Evolutionary conservation across 257 asterid species (phyloP), one percentile per base, ranked within the genome.

Genomic region (Paraleonurus japonicus): DNA sequence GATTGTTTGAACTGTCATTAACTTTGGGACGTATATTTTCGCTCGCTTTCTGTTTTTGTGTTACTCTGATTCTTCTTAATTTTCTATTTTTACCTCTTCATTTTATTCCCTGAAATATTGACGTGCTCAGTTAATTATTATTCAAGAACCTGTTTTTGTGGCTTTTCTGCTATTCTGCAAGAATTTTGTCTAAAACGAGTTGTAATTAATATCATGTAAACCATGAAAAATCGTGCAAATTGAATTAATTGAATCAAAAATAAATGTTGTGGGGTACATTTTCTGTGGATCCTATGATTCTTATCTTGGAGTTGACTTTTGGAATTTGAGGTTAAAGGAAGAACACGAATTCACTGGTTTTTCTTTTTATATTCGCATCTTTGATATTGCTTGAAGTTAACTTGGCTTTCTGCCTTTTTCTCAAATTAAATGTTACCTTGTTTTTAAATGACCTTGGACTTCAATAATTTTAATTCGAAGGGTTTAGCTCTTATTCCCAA

Each of bases 1-100:
- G 45, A 39, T 54, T 35, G 61, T 19, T 8, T 30, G 59, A 69
- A 43, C 55, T 58, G 33, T 65, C 76, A 45, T 11, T 59, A 15
- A 74, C 68, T 71, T 55, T n/a, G 17, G 37, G 33, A 19, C 62
- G 16, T 27, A 32, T 26, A 57, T 41, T 26, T 10, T 24, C 9
- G 1, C 9, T 19, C 50, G 53, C 22, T 32, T 35, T 35, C 50
- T 23, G 35, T 32, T 45, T 48, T 9, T 17, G 12, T 10, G 11
- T 47, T 48, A 3, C 10, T 4, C 19, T n/a, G 22, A 0, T 11
- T 28, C 22, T 16, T 27, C 28, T 16, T 4, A 1, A 16, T 26
- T n/a, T 11, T 27, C 19, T n/a, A 0, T 13, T 12, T 1, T 4
- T 24, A 12, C 26, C 12, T 57, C 32, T 54, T 10, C 17, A 4